These are phyloP conservation scores for Coemansia sp. DNA, from an alignment of 192 early-diverging fungal genomes.

Conservation along the genomic window DNA sequence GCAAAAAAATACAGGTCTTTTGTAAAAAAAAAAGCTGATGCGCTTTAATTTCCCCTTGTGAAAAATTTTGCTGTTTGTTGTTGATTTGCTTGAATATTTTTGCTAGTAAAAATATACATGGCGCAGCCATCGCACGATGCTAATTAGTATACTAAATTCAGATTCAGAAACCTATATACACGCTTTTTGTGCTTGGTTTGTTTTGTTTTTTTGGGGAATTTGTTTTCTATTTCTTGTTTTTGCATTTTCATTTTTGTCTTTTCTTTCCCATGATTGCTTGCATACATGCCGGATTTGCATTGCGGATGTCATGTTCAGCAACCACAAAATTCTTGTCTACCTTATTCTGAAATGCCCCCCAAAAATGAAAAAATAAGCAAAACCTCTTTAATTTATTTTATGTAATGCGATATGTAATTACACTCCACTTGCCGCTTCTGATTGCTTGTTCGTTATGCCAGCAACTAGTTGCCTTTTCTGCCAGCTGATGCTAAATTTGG, in stretches of 20 bases:
- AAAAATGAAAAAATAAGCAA: background rate
- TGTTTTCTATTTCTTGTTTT: too few species aligned
- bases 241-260: background rate
- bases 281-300: slow-evolving; percentile 5
- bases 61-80: background rate
- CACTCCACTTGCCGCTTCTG: background rate
- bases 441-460: background rate
- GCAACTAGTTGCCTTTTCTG: background rate
- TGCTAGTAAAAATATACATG: background rate
- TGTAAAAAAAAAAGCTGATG: too few species aligned
- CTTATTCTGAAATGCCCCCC: background rate
- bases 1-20: background rate
- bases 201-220: background rate
- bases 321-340: background rate
- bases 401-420: slow-evolving; percentile 1
- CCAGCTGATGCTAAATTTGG: background rate
- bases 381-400: background rate
- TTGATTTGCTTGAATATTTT: background rate
- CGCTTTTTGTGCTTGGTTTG: background rate
- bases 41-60: too few species aligned
- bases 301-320: background rate
- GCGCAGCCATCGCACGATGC: background rate
- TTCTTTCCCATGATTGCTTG: background rate
- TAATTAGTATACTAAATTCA: background rate
- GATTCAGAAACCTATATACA: background rate